These are phyloP conservation scores for Leishmania arabica DNA, from an alignment of 208 protist species.

Conservation along the genomic window DNA sequence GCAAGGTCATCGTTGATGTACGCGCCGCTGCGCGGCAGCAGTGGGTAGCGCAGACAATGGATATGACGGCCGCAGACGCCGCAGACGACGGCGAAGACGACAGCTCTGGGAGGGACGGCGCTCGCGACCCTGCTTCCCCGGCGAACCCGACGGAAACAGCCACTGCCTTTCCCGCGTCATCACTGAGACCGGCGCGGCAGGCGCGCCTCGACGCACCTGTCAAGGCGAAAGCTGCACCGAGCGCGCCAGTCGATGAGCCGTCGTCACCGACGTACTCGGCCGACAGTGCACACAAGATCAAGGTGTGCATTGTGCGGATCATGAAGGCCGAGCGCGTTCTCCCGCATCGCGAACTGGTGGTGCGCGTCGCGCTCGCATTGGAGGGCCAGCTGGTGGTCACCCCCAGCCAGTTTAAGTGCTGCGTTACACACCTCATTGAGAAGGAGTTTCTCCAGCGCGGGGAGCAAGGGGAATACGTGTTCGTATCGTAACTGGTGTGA, in stretches of 20 bases:
- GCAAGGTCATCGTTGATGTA: constrained; percentile 53
- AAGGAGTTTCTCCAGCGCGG: constrained; percentile 59
- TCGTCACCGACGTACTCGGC: constrained; percentile 11
- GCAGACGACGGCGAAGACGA: constrained; percentile 6
- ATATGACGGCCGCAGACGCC: constrained; percentile 17
- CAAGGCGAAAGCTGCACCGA: not conserved
- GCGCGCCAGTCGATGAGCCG: not conserved
- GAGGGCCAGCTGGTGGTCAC: constrained; percentile 35
- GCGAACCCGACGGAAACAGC: not conserved
- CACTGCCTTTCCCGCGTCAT: not conserved
- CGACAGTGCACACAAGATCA: constrained; percentile 44
- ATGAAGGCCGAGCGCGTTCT: constrained; percentile 51
- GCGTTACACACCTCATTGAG: constrained; percentile 54
- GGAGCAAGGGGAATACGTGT: constrained; percentile 48
- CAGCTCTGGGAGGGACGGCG: not conserved
- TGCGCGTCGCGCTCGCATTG: constrained; percentile 29
- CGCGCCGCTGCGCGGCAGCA: constrained; percentile 43
- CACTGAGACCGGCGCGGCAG: not conserved
- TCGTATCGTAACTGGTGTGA: constrained; percentile 30
- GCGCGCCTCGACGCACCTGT: not conserved
- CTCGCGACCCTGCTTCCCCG: not conserved
- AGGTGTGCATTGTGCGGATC: constrained; percentile 56
- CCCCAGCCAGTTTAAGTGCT: constrained; percentile 48
- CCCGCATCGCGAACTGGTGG: constrained; percentile 44
- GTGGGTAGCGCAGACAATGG: constrained; percentile 18